Evolutionary conservation across 2,329 filamentous ascomycete species (phyloP).

Genomic region (Fusarium sacchari): DNA sequence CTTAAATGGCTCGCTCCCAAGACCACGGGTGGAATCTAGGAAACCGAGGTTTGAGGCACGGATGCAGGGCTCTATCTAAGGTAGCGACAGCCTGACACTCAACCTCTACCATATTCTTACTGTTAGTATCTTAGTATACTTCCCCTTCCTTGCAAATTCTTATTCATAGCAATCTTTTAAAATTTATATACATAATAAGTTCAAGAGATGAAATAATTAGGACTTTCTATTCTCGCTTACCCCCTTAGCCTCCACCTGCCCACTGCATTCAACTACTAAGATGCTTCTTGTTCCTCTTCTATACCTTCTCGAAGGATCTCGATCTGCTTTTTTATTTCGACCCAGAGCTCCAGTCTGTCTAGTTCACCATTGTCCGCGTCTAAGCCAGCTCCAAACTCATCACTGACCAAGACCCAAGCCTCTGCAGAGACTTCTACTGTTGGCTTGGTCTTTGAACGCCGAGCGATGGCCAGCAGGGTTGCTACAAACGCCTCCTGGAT

Average conservation of each 20-base stretch:
- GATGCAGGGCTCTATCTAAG: too few relatives aligned
- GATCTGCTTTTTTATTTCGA: neutral
- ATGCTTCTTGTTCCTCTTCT: neutral
- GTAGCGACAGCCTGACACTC: too few relatives aligned
- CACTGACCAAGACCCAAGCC: rapidly evolving
- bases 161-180: too few relatives aligned
- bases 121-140: too few relatives aligned
- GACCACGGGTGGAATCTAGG: neutral
- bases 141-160: too few relatives aligned
- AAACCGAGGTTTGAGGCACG: rapidly evolving
- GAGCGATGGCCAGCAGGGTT: neutral
- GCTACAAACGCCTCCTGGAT: neutral
- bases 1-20: neutral
- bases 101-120: too few relatives aligned
- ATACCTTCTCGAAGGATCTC: neutral
- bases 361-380: rapidly evolving
- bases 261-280: rapidly evolving
- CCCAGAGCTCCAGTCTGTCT: neutral
- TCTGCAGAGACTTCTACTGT: neutral
- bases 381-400: rapidly evolving
- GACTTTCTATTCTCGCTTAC: too few relatives aligned
- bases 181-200: too few relatives aligned
- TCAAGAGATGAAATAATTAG: neutral
- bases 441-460: neutral
- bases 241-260: neutral